Evolutionary conservation across 2,329 filamentous ascomycete genomes (phyloP).

Genomic region (Hypoxylon sp.): DNA sequence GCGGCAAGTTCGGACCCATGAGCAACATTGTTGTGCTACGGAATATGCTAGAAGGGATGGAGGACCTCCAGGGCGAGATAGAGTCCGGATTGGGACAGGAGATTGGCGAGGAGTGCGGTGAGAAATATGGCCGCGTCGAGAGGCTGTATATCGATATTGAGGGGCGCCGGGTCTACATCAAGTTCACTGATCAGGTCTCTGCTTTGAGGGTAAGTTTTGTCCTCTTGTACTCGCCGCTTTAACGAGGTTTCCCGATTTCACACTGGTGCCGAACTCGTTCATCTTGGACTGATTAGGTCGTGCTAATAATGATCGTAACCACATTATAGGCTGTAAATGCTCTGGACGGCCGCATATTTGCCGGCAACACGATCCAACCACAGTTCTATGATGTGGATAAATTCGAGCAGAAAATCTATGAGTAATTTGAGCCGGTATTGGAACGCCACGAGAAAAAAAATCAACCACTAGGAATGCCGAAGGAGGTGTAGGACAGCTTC

Average conservation of each 20-base stretch:
- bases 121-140: conserved; percentile 90
- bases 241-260: background rate
- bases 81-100: conserved; percentile 85
- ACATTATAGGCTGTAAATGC: conserved; percentile 83
- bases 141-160: conserved; percentile 80
- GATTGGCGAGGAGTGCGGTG: conserved; percentile 92
- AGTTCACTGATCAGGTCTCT: conserved; percentile 88
- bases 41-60: conserved; percentile 89
- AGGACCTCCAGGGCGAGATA: conserved; percentile 82
- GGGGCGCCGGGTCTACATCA: conserved; percentile 84
- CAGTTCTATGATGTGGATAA: conserved; percentile 85
- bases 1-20: conserved; percentile 78
- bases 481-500: conserved; percentile 18
- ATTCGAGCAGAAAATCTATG: conserved; percentile 79
- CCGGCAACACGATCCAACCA: conserved; percentile 86
- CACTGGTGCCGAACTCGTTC: conserved; percentile 4
- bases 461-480: conserved; percentile 17
- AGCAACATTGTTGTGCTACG: conserved; percentile 85
- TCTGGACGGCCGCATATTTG: conserved; percentile 88
- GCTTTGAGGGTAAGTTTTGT: conserved; percentile 79
- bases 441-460: background rate
- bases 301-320: conserved; percentile 18
- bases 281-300: background rate
- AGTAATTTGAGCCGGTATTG: conserved; percentile 43
- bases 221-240: conserved; percentile 1